phyloP scores from a whole-genome alignment of 768 basidiomycete species.

The Hericium coralloides region DNA sequence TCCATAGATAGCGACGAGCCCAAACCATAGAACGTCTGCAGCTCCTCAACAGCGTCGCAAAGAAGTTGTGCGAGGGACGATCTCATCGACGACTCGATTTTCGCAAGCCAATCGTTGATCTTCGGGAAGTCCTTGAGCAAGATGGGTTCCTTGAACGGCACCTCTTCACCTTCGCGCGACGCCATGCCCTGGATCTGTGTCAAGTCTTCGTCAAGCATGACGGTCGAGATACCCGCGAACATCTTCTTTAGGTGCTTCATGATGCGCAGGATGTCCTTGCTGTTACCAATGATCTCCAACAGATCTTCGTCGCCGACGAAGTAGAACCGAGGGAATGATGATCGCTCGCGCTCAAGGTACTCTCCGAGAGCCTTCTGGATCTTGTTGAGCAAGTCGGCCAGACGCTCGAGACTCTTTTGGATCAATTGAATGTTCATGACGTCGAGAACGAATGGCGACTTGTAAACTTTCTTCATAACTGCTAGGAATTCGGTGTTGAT shows the following conservation, averaged over 20 bases:
- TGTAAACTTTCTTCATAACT: slow-evolving; percentile 99
- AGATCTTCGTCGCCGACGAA: slow-evolving; percentile 99
- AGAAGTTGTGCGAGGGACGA: slow-evolving; percentile 79
- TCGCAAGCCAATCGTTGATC: slow-evolving; percentile 97
- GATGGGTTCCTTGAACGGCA: slow-evolving; percentile 76
- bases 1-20: slow-evolving; percentile 50
- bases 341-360: slow-evolving; percentile 94
- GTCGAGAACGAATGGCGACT: slow-evolving; percentile 94
- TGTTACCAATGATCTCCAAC: slow-evolving; percentile 98
- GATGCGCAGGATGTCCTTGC: slow-evolving; percentile 94
- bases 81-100: slow-evolving; percentile 89
- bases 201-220: slow-evolving; percentile 79
- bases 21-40: slow-evolving; percentile 72
- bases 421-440: slow-evolving; percentile 94
- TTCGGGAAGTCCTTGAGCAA: slow-evolving; percentile 88
- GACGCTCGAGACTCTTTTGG: slow-evolving; percentile 94
- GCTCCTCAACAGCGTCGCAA: slow-evolving; percentile 68
- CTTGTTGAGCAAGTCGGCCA: slow-evolving; percentile 93
- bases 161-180: slow-evolving; percentile 93
- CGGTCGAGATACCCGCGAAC: slow-evolving; percentile 95
- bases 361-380: slow-evolving; percentile 99
- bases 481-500: slow-evolving; percentile 97
- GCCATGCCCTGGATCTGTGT: slow-evolving; percentile 90
- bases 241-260: slow-evolving; percentile 99
- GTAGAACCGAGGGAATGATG: slow-evolving; percentile 98